phyloP scores from a whole-genome alignment of 2,329 filamentous ascomycete species.

The Fusarium sterilihyphosum region DNA sequence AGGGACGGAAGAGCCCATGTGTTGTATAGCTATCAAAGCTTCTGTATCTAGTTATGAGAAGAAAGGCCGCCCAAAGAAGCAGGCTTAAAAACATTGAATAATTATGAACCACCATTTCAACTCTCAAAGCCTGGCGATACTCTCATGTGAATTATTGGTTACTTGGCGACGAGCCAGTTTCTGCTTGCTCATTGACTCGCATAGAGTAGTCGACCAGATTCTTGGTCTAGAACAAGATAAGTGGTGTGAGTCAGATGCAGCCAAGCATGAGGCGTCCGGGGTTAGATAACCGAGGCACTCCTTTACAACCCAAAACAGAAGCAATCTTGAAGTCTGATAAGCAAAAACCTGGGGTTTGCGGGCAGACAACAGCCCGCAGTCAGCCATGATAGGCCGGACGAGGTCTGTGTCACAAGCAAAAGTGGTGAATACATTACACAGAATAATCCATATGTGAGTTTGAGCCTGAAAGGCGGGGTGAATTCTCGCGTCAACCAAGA shows the following conservation, averaged over 20 bases:
- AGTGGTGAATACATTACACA: background rate
- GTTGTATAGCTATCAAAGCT: constrained; percentile 29
- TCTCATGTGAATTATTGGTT: constrained; percentile 9
- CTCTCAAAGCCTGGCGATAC: background rate
- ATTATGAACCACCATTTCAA: constrained; percentile 20
- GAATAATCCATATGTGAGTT: background rate
- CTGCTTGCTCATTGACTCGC: background rate
- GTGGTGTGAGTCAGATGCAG: constrained; percentile 5
- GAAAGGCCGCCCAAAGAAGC: constrained; percentile 29
- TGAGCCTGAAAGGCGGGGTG: background rate
- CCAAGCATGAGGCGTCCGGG: constrained; percentile 28
- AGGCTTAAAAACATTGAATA: constrained; percentile 27
- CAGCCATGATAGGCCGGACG: constrained; percentile 10
- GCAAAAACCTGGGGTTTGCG: background rate
- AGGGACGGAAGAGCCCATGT: constrained; percentile 29
- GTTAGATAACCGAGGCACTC: constrained; percentile 11
- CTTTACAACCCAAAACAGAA: background rate
- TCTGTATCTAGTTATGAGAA: constrained; percentile 30
- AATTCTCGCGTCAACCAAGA: background rate
- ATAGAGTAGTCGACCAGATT: background rate
- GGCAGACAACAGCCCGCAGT: background rate
- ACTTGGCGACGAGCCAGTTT: background rate
- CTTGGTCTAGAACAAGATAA: background rate
- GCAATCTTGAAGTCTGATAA: background rate
- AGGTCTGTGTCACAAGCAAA: constrained; percentile 3